phyloP scores from a whole-genome alignment of 1,284 basidiomycete genomes.

The Cryptococcus wingfieldii region DNA sequence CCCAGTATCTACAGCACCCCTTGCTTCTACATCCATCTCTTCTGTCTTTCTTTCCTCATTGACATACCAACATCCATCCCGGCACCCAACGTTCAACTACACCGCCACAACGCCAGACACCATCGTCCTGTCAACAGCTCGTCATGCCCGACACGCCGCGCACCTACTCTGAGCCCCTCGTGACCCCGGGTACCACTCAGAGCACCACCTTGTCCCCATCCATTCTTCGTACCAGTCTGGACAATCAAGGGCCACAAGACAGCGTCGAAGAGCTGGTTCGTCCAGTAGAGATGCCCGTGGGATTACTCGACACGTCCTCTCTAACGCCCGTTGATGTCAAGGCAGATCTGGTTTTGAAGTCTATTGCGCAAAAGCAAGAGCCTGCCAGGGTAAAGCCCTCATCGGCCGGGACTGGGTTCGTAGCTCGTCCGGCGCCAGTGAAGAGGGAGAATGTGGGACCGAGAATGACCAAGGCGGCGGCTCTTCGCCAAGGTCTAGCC shows the following conservation, averaged over 20 bases:
- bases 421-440: constrained; percentile 27
- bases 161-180: too few relatives aligned
- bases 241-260: not conserved
- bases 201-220: too few relatives aligned
- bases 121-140: too few relatives aligned
- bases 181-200: too few relatives aligned
- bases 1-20: not conserved
- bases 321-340: constrained; percentile 17
- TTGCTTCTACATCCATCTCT: not conserved
- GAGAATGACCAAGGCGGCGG: constrained; percentile 34
- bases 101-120: not conserved
- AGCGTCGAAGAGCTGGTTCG: constrained; percentile 3
- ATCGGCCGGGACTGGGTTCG: constrained; percentile 13
- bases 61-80: too few relatives aligned
- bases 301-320: constrained; percentile 2
- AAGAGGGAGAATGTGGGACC: constrained; percentile 23
- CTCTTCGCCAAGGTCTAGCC: constrained; percentile 28
- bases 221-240: not conserved
- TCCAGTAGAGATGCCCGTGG: too few relatives aligned
- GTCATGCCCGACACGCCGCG: too few relatives aligned
- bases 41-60: not conserved
- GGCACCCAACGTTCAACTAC: too few relatives aligned
- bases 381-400: not conserved
- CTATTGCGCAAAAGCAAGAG: constrained; percentile 8
- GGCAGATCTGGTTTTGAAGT: constrained; percentile 20